Base-by-base conservation (phyloP, 1,139 yeast genomes). In the Pichia sorboxylosa region DNA sequence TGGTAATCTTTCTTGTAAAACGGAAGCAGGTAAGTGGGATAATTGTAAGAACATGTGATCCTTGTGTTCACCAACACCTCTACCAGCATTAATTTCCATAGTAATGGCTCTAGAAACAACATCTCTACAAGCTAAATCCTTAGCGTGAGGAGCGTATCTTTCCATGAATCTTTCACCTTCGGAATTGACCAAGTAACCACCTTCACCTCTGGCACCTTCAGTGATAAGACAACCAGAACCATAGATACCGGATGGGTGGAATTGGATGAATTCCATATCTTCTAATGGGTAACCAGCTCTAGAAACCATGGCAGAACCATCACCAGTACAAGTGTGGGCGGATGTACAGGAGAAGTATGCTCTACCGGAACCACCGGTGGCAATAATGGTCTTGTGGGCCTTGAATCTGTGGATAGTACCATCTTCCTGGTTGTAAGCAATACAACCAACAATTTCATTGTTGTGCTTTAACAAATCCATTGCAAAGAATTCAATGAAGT, bases 131-230 rank as follows among this genome's bases (percentile, higher is more conserved):
- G 98, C 98, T 60, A 90, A 71, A 64, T 90, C 98, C 69, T 87
- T 90, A 48, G 98, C 98, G 37, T 90, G 81, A 48, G 98, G 98
- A 38, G 98, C 98, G 57, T 90, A 90, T 63, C 98, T 80, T 69
- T 90, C 98, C 98, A 90, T 90, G 62, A 90, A 90, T 64, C 98
- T 80, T 69, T 90, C 98, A 70, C 98, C 98, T 64, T 90, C 94
- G 49, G 87, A 75, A 71, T 90, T 90, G 46, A 90, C 71, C 57
- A 90, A 68, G 73, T 74, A 87, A 45, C 98, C 98, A 73, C 98
- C 98, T 69, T 90, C 98, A 72, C 98, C 98, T 69, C 98, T 82
- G 46, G 96, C 94, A 64, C 98, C 98, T 64, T 90, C 98, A 41
- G 98, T 90, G 58, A 90, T 90, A 66, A 90, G 68, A 69, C 97